Percentiles rank a stretch among this genome's conserved stretches.
Evolutionary conservation across 2,329 filamentous ascomycete genomes (phyloP).

Genomic region (Colletotrichum agaves): DNA sequence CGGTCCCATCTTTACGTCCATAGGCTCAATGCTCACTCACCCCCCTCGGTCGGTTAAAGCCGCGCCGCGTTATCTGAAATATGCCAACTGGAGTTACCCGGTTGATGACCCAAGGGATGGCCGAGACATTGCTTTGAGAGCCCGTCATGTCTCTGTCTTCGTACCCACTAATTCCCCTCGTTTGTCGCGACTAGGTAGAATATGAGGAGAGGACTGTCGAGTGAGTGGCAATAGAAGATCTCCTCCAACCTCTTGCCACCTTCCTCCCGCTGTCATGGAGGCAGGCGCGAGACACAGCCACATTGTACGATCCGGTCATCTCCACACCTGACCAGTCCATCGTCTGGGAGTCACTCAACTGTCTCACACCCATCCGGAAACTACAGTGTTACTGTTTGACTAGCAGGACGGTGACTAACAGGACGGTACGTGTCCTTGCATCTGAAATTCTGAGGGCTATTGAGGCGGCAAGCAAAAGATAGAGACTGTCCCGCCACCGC

Average conservation of each 20-base stretch:
- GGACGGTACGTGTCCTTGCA: conserved; percentile 18
- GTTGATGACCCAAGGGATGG: conserved; percentile 22
- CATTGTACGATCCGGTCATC: background rate
- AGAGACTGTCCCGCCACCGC: conserved; percentile 24
- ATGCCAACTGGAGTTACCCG: background rate
- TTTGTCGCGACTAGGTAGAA: background rate
- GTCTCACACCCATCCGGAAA: conserved; percentile 2
- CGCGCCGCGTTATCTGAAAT: background rate
- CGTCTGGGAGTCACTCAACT: background rate
- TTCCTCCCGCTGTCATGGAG: background rate
- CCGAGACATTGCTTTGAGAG: conserved; percentile 5
- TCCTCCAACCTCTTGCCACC: background rate
- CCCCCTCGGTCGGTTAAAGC: background rate
- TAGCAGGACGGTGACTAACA: conserved; percentile 13
- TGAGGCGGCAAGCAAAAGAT: conserved; percentile 9
- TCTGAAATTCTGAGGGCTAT: conserved; percentile 23
- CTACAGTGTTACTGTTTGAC: conserved; percentile 1
- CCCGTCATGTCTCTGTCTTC: background rate
- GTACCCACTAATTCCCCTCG: background rate
- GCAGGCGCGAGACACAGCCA: background rate
- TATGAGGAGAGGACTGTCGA: background rate
- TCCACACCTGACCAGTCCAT: background rate
- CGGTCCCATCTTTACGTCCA: background rate
- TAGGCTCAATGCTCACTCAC: background rate
- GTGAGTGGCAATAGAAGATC: background rate